These are phyloP conservation scores for Singerocomus rubriflavus DNA, from an alignment of 1,284 basidiomycete genomes.

Conservation along the genomic window DNA sequence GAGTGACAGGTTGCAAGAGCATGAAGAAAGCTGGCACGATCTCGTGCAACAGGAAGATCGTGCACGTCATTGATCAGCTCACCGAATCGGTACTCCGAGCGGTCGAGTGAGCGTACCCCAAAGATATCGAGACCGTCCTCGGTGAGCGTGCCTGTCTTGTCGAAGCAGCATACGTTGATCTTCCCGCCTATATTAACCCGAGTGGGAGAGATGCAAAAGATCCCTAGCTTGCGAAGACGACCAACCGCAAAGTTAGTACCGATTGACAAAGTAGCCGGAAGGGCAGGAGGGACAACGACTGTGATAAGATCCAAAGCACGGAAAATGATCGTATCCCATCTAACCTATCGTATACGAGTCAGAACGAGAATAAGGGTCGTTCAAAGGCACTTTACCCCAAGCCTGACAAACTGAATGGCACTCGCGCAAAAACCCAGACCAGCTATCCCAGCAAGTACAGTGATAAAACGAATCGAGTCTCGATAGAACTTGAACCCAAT, in stretches of 20 bases:
- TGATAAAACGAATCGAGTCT: conserved; percentile 96
- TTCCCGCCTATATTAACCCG: conserved; percentile 96
- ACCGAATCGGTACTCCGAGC: conserved; percentile 75
- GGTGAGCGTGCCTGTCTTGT: conserved; percentile 98
- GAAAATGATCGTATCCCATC: conserved; percentile 88
- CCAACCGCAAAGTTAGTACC: conserved; percentile 95
- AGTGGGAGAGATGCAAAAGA: conserved; percentile 97
- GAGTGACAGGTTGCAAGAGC: conserved; percentile 97
- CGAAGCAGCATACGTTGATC: conserved; percentile 98
- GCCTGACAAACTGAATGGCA: conserved; percentile 87
- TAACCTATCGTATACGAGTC: conserved; percentile 49
- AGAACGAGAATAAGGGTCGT: conserved; percentile 3
- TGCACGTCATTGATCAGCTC: conserved; percentile 87
- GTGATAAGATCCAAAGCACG: conserved; percentile 98
- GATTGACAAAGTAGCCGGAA: conserved; percentile 96
- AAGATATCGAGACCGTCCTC: conserved; percentile 98
- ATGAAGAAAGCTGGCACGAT: conserved; percentile 83
- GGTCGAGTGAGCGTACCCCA: conserved; percentile 82
- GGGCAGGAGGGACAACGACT: conserved; percentile 95
- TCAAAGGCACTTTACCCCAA: conserved; percentile 60
- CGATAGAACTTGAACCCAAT: conserved; percentile 98
- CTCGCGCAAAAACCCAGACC: conserved; percentile 85
- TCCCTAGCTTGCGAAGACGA: conserved; percentile 83
- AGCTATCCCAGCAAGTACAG: conserved; percentile 87
- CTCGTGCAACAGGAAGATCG: conserved; percentile 75